phyloP scores from a whole-genome alignment of 2,329 filamentous ascomycete genomes.

The Calonectria hongkongensis region DNA sequence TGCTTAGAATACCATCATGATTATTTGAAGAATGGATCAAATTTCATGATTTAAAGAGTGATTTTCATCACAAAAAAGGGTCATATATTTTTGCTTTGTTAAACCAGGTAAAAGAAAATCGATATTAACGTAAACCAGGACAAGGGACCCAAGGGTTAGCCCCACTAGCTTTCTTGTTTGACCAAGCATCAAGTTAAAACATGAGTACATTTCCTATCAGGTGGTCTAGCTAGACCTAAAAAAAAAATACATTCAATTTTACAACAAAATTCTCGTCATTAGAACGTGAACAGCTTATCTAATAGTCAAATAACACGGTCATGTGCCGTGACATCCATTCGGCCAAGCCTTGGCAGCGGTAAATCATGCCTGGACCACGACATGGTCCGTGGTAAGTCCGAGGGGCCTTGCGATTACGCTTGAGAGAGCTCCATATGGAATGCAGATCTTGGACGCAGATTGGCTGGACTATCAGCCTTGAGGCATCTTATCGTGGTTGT shows the following conservation, averaged over 20 bases:
- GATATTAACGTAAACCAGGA: no score
- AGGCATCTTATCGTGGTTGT: background rate
- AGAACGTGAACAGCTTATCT: background rate
- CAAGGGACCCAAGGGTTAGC: no score
- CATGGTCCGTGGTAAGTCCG: background rate
- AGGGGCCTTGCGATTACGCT: background rate
- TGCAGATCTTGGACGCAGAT: background rate
- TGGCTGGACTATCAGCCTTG: background rate
- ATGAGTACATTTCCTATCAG: no score
- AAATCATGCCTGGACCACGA: background rate
- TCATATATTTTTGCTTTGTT: no score
- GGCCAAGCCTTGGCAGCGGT: slow-evolving; percentile 3
- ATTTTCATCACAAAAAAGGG: no score
- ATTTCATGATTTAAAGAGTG: no score
- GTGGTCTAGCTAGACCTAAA: no score
- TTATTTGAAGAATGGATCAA: no score
- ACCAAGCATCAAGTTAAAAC: no score
- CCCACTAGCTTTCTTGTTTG: no score
- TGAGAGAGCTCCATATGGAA: background rate
- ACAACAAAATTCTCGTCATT: background rate
- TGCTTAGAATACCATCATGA: no score
- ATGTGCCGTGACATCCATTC: background rate
- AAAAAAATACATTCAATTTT: background rate
- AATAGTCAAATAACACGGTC: background rate
- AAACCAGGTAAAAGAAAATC: no score